Percentiles rank a stretch among this genome's conserved stretches.
phyloP scores from a whole-genome alignment of 2,329 filamentous ascomycete genomes.

The Sclerotinia minor region DNA sequence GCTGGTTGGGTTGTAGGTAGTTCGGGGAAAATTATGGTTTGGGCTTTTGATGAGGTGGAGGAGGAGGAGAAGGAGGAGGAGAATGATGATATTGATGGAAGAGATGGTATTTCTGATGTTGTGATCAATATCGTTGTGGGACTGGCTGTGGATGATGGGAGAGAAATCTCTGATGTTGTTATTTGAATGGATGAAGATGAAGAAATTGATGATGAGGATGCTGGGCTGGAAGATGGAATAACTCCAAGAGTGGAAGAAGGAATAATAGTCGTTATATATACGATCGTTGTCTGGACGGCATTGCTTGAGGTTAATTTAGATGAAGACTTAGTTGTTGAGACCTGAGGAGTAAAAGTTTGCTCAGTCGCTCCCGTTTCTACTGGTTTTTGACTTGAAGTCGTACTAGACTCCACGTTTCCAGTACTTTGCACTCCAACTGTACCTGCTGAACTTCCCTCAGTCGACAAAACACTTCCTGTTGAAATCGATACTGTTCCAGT shows the following conservation, averaged over 20 bases:
- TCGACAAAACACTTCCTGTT: background rate
- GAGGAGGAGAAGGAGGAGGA: background rate
- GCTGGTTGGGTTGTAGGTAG: slow-evolving; percentile 3
- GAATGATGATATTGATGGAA: background rate
- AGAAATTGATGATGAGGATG: background rate
- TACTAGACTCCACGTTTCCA: background rate
- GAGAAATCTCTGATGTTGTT: background rate
- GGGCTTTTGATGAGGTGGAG: background rate
- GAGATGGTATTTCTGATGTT: background rate
- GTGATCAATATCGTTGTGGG: background rate
- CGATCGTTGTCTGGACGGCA: background rate
- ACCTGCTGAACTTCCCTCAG: background rate
- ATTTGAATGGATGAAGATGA: background rate
- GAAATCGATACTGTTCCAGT: background rate
- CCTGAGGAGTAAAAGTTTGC: background rate
- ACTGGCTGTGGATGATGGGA: background rate
- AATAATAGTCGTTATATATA: background rate
- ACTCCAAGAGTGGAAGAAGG: background rate
- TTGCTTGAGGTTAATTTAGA: background rate
- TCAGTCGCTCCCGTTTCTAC: too few species aligned
- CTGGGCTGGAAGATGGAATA: background rate
- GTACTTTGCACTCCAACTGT: background rate
- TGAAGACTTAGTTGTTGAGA: background rate
- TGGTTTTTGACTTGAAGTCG: background rate
- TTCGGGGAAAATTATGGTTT: background rate